A percentile compares a stretch with the other conserved stretches of the same genome.
These are phyloP conservation scores for Pichia sp. DNA, from an alignment of 1,139 yeast genomes.

Conservation along the genomic window DNA sequence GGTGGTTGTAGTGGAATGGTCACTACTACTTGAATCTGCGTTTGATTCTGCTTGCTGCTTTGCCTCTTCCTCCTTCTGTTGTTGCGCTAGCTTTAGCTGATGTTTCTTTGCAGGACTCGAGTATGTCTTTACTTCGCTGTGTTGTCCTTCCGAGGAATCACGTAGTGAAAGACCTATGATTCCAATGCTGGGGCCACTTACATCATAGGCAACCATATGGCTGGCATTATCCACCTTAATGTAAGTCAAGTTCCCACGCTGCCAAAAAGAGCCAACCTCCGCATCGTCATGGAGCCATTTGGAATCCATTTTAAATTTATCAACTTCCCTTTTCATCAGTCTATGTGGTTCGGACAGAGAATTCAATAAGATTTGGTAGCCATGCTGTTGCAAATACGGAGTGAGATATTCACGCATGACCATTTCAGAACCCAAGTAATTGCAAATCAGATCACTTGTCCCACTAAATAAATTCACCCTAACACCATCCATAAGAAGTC, in stretches of 20 bases:
- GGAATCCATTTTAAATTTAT: constrained; percentile 16
- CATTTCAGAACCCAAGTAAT: constrained; percentile 68
- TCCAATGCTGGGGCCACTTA: constrained; percentile 66
- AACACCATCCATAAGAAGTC: constrained; percentile 48
- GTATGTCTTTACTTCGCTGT: constrained; percentile 6
- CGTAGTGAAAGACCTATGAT: constrained; percentile 45
- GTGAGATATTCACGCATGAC: constrained; percentile 43
- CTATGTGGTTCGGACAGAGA: not conserved
- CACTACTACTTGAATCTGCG: not conserved
- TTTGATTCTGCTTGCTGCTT: not conserved
- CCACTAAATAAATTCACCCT: constrained; percentile 81
- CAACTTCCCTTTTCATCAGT: constrained; percentile 10
- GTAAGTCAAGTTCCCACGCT: constrained; percentile 72
- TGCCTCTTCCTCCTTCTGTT: constrained; percentile 2
- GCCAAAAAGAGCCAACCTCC: constrained; percentile 47
- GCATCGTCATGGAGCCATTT: constrained; percentile 53
- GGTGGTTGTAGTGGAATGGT: not conserved
- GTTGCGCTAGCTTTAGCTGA: not conserved
- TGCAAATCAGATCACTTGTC: constrained; percentile 84
- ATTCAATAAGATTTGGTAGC: constrained; percentile 1
- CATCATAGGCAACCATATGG: constrained; percentile 93
- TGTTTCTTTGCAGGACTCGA: constrained; percentile 1
- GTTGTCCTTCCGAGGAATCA: not conserved
- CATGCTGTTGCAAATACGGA: not conserved
- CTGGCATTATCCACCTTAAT: constrained; percentile 71